Percentiles rank a stretch among this genome's conserved stretches.
Conservation (phyloP, 176 grass and related monocot species). For the Hyparrhenia diplandra region DNA sequence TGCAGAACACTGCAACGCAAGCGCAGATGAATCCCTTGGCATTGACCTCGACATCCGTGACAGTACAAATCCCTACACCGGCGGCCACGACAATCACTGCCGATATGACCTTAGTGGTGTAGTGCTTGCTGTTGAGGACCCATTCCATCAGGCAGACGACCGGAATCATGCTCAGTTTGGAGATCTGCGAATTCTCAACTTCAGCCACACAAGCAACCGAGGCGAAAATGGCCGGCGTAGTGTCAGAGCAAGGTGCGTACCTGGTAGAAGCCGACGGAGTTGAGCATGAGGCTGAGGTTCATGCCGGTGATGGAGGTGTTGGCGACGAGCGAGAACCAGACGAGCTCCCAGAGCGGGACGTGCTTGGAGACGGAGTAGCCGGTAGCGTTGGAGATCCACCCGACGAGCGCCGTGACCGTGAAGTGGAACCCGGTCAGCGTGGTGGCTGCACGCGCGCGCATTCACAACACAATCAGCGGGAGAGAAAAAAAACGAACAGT, state of each 20-base stretch:
- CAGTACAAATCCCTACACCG: constrained; percentile 82
- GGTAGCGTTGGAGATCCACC: constrained; percentile 82
- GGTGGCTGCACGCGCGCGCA: constrained; percentile 49
- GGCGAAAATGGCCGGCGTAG: not conserved
- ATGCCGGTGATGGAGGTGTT: constrained; percentile 93
- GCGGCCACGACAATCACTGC: constrained; percentile 70
- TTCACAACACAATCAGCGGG: not conserved
- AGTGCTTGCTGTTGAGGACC: constrained; percentile 75
- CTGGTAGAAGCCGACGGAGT: constrained; percentile 93
- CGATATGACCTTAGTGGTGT: constrained; percentile 65
- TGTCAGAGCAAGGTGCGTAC: constrained; percentile 21
- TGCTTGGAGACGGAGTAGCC: constrained; percentile 86
- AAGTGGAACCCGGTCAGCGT: constrained; percentile 96
- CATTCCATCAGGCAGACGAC: constrained; percentile 93
- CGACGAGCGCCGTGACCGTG: constrained; percentile 80
- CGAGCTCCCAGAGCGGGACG: constrained; percentile 87
- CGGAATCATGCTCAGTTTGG: constrained; percentile 96
- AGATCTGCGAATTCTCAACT: constrained; percentile 40
- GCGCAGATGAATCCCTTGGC: constrained; percentile 82
- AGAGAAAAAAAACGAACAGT: not conserved
- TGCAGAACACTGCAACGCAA: constrained; percentile 84
- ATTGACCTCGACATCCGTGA: constrained; percentile 89
- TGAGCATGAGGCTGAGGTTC: constrained; percentile 96
- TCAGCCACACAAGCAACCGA: constrained; percentile 2
- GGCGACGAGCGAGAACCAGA: constrained; percentile 93